phyloP scores from a whole-genome alignment of 2,329 filamentous ascomycete species.

The Tolypocladium pustulatum region DNA sequence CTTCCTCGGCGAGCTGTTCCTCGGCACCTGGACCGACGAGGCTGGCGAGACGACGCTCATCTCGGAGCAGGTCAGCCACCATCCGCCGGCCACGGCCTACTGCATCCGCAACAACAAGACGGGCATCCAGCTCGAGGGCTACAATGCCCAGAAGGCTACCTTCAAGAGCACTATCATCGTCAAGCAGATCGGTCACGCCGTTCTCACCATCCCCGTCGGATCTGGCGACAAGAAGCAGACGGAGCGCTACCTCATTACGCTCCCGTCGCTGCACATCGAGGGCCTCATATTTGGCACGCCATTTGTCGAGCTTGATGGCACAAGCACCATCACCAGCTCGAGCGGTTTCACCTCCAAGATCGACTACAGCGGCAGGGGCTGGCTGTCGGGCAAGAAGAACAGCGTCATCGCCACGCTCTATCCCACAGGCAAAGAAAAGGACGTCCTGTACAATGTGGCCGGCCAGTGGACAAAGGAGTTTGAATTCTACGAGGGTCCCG shows the following conservation, averaged over 20 bases:
- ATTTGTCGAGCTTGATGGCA: constrained; percentile 82
- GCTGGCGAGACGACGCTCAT: constrained; percentile 75
- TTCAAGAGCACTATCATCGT: constrained; percentile 91
- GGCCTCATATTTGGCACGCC: constrained; percentile 78
- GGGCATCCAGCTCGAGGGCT: constrained; percentile 71
- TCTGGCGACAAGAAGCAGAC: constrained; percentile 20
- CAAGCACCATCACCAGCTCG: constrained; percentile 76
- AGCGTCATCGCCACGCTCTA: constrained; percentile 69
- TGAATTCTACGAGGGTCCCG: constrained; percentile 57
- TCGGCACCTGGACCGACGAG: constrained; percentile 80
- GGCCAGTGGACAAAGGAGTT: constrained; percentile 88
- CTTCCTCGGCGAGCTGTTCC: constrained; percentile 87
- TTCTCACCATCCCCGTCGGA: constrained; percentile 57
- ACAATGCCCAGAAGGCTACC: constrained; percentile 93
- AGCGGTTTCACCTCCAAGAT: constrained; percentile 82
- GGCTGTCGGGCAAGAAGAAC: constrained; percentile 95
- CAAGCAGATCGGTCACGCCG: constrained; percentile 85
- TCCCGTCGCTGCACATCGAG: constrained; percentile 87
- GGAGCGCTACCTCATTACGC: constrained; percentile 81
- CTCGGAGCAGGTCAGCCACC: constrained; percentile 91
- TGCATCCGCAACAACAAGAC: constrained; percentile 79
- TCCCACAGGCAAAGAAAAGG: constrained; percentile 59
- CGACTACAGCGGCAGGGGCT: constrained; percentile 88
- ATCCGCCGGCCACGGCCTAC: constrained; percentile 92
- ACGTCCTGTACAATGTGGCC: constrained; percentile 67